Conservation (phyloP, 2,329 filamentous ascomycete genomes). For the Plenodomus lindquistii region DNA sequence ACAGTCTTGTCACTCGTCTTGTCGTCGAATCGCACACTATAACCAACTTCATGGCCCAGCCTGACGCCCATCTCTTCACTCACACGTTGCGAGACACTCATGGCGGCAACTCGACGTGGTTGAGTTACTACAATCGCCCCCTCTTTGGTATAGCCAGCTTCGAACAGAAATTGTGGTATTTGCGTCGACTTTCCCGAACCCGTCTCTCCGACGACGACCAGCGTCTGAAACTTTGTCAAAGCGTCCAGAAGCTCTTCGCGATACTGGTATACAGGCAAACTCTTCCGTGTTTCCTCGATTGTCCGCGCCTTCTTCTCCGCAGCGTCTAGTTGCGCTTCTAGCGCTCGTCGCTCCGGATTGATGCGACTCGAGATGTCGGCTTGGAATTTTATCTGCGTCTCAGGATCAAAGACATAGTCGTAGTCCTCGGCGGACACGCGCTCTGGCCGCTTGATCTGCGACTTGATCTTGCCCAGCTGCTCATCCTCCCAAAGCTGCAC, state of each 20-base stretch:
- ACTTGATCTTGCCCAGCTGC: constrained; percentile 81
- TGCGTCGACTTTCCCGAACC: constrained; percentile 97
- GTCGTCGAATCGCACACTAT: constrained; percentile 93
- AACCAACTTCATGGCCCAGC: constrained; percentile 89
- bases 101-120: constrained; percentile 90
- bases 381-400: constrained; percentile 84
- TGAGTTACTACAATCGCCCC: constrained; percentile 91
- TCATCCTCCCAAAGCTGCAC: constrained; percentile 96
- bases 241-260: constrained; percentile 85
- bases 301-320: constrained; percentile 86
- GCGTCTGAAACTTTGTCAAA: constrained; percentile 79
- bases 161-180: constrained; percentile 88
- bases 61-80: constrained; percentile 92
- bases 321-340: constrained; percentile 81
- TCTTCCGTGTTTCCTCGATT: constrained; percentile 90
- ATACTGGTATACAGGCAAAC: constrained; percentile 86
- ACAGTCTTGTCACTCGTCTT: constrained; percentile 82
- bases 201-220: constrained; percentile 94
- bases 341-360: constrained; percentile 76
- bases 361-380: constrained; percentile 66
- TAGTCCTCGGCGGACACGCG: constrained; percentile 81
- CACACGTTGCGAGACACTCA: constrained; percentile 96
- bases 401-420: constrained; percentile 89
- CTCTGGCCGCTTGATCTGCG: constrained; percentile 62
- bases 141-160: constrained; percentile 60